Conservation (phyloP, 1,284 basidiomycete genomes). For the Sanguinoderma infundibulare region DNA sequence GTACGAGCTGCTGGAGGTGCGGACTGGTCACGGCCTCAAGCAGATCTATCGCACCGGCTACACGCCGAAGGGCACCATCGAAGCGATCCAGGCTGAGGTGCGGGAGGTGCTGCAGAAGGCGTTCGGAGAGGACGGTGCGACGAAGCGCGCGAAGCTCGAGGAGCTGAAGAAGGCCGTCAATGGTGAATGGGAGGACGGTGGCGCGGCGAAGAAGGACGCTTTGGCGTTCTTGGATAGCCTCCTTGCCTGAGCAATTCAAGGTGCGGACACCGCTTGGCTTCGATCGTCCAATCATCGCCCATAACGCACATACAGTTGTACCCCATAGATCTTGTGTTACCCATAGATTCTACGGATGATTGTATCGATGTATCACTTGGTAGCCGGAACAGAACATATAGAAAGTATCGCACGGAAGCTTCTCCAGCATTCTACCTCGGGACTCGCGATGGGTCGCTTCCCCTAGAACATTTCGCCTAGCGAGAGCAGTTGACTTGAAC, state of each 20-base stretch:
- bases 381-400: too few relatives aligned
- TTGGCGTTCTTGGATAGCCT: constrained; percentile 13
- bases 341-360: too few relatives aligned
- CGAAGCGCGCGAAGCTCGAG: constrained; percentile 26
- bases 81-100: constrained; percentile 26
- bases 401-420: too few relatives aligned
- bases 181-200: constrained; percentile 21
- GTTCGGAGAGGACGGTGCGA: constrained; percentile 26
- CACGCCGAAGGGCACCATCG: constrained; percentile 25
- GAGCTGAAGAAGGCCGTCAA: constrained; percentile 12
- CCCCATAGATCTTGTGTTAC: too few relatives aligned
- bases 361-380: too few relatives aligned
- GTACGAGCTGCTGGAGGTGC: constrained; percentile 34
- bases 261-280: too few relatives aligned
- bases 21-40: constrained; percentile 26
- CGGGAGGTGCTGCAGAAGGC: constrained; percentile 23
- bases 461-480: too few relatives aligned
- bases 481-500: too few relatives aligned
- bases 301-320: too few relatives aligned
- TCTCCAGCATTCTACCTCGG: too few relatives aligned
- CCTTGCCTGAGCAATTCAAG: background rate
- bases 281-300: too few relatives aligned
- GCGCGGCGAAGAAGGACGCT: constrained; percentile 13
- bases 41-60: constrained; percentile 24
- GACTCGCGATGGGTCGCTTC: too few relatives aligned